Evolutionary conservation across 257 asterid species (phyloP).

Genomic region (Solanum chaucha): DNA sequence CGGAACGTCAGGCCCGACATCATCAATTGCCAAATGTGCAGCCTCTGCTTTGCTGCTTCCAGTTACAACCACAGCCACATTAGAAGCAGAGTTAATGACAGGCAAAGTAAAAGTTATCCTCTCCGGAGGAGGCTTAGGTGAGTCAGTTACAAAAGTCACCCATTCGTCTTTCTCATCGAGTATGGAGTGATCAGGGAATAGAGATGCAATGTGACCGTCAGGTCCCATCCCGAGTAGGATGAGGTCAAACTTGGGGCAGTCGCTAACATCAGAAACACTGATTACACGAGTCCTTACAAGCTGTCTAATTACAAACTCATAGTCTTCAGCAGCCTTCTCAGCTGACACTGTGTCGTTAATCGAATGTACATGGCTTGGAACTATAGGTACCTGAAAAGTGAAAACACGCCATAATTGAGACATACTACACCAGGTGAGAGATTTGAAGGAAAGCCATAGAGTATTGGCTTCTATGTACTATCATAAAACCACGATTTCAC

Average conservation of each 20-base stretch:
- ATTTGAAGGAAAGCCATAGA: not conserved
- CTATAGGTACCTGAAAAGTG: slow-evolving; percentile 63
- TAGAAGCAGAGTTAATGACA: slow-evolving; percentile 52
- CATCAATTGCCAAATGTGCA: slow-evolving; percentile 39
- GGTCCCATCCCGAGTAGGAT: slow-evolving; percentile 58
- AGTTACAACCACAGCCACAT: slow-evolving; percentile 39
- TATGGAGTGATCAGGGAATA: slow-evolving; percentile 34
- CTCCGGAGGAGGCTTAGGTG: slow-evolving; percentile 65
- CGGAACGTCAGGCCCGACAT: slow-evolving; percentile 19
- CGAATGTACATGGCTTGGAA: slow-evolving; percentile 77
- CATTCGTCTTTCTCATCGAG: slow-evolving; percentile 40
- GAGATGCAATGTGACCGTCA: slow-evolving; percentile 53
- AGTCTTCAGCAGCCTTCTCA: slow-evolving; percentile 80
- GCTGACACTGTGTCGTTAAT: slow-evolving; percentile 72
- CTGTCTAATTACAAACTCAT: slow-evolving; percentile 73
- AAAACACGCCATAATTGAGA: not conserved
- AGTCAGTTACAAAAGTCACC: slow-evolving; percentile 54
- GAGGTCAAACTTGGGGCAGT: slow-evolving; percentile 58
- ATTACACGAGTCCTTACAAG: slow-evolving; percentile 75
- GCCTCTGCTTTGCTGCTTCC: slow-evolving; percentile 44
- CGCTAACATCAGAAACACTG: slow-evolving; percentile 33
- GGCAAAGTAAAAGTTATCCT: slow-evolving; percentile 59
- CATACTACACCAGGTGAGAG: not conserved
- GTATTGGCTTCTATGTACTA: not conserved
- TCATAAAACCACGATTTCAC: not conserved